These are phyloP conservation scores for Marasmius oreades DNA, from an alignment of 1,284 basidiomycete species.

Conservation along the genomic window DNA sequence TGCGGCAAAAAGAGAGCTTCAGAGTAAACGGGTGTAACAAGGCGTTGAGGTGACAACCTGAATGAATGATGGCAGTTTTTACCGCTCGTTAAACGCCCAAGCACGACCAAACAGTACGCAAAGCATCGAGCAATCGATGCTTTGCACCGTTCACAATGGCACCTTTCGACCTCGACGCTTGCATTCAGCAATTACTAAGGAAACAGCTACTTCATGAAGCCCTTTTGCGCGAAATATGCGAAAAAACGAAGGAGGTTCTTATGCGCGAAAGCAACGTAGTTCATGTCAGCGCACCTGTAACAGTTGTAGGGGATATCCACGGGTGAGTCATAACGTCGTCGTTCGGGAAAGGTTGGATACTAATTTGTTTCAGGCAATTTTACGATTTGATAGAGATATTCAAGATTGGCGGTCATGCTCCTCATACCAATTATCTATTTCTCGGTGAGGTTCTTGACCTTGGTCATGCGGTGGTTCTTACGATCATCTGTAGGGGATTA, in stretches of 20 bases:
- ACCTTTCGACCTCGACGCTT: constrained; percentile 93
- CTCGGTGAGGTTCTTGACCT: constrained; percentile 60
- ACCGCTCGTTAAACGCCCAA: constrained; percentile 21
- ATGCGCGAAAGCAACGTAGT: constrained; percentile 99
- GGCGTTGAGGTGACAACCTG: too few species aligned
- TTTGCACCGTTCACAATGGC: constrained; percentile 51
- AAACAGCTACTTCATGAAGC: constrained; percentile 94
- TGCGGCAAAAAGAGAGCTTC: too few species aligned
- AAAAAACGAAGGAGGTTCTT: constrained; percentile 96
- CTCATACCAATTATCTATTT: constrained; percentile 97
- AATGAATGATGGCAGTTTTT: neutral
- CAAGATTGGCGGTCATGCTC: constrained; percentile 95
- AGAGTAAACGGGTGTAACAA: too few species aligned
- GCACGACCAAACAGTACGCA: constrained; percentile 31
- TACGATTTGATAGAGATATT: constrained; percentile 99
- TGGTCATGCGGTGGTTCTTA: constrained; percentile 5
- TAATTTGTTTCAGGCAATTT: constrained; percentile 71
- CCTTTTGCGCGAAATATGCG: constrained; percentile 92
- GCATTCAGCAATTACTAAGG: constrained; percentile 84
- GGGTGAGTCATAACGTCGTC: constrained; percentile 62
- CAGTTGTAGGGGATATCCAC: constrained; percentile 98
- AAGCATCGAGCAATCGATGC: constrained; percentile 14
- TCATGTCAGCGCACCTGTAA: constrained; percentile 96
- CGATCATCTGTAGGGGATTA: constrained; percentile 79
- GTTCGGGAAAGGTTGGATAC: too few species aligned